Base-by-base conservation (phyloP, 2,329 filamentous ascomycete genomes). In the Clonostachys byssicola region DNA sequence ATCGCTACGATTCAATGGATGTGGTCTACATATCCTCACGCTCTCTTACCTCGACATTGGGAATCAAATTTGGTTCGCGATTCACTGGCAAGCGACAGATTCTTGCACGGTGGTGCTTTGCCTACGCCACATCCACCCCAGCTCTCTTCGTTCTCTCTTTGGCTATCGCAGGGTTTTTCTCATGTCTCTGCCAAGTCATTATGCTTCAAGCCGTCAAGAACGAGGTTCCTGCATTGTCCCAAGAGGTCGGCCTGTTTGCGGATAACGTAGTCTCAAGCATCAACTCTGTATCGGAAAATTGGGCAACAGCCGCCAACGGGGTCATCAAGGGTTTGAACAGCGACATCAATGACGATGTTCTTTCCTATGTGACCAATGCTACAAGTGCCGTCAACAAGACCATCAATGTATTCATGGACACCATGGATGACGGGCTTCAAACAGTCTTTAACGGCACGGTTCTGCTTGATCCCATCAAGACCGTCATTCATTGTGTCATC, bases 61-160 rank as follows among this genome's bases (percentile, higher is more conserved):
- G 92, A 39, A 78, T 96, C 62, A 85, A 80, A 66, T 56, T 88
- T 17, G 81, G 88, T 7, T 78, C 77, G 45, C 77, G 73, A 49
- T 83, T 92, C 67, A 80, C 78, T 46, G 66, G 80, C 65, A 69
- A 85, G 55, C 78, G 81, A 45, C 85, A 90, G 63, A 80, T 88
- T 42, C 76, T 96, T 40, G 77, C 84, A 10, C 83, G 92, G 51
- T 96, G 92, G 91, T 81, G 83, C 45, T 74, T 94, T 52, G 88
- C 92, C 9, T 96, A 96, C 62, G 85, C 84, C n/a, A 96, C 91
- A 0, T 91, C 91, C 1, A 70, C 86, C 0, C 82, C 89, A 0
- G 92, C 91, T 16, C 73, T 96, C n/a, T 92, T 96, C 58, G 81
- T 96, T 6, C 77, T 96, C 7, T 85, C 86, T 6, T 81, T 96